Percentiles rank a stretch among this genome's conserved stretches.
These are phyloP conservation scores for Zymoseptoria pseudotritici DNA, from an alignment of 2,329 filamentous ascomycete genomes.

Conservation along the genomic window DNA sequence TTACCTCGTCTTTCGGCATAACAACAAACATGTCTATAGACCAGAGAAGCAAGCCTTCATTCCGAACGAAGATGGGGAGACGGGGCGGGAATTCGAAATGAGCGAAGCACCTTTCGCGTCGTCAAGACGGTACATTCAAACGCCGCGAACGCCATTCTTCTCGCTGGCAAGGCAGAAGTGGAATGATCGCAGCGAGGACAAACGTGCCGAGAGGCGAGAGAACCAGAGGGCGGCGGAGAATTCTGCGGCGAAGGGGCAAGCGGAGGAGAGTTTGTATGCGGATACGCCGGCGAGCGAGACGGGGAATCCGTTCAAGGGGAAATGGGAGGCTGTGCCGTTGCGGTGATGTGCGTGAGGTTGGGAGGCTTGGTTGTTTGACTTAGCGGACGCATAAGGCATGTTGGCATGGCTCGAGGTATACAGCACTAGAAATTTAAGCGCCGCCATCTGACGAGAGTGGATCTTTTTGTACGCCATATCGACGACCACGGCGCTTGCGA, in stretches of 20 bases:
- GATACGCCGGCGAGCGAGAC: constrained; percentile 16
- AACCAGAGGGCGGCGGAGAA: not conserved
- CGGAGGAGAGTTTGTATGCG: constrained; percentile 13
- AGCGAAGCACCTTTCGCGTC: constrained; percentile 10
- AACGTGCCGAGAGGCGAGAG: not conserved
- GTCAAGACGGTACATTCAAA: constrained; percentile 13
- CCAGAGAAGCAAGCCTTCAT: constrained; percentile 13
- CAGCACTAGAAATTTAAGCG: not conserved
- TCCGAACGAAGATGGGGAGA: constrained; percentile 1
- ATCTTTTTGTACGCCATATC: not conserved
- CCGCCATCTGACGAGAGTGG: not conserved
- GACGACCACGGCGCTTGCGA: not conserved
- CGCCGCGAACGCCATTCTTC: constrained; percentile 16
- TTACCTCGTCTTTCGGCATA: constrained; percentile 9
- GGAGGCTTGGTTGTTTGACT: too few species aligned
- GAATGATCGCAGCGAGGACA: not conserved
- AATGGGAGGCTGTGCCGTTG: constrained; percentile 16
- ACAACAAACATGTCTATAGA: constrained; percentile 13
- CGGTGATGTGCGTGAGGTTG: not conserved
- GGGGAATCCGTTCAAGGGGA: constrained; percentile 15
- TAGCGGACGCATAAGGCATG: too few species aligned
- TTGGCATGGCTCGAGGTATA: not conserved
- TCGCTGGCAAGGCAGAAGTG: not conserved
- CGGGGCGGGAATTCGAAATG: constrained; percentile 16
- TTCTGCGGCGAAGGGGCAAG: not conserved